phyloP scores from a whole-genome alignment of 1,139 yeast genomes.

The Pichia sp. region DNA sequence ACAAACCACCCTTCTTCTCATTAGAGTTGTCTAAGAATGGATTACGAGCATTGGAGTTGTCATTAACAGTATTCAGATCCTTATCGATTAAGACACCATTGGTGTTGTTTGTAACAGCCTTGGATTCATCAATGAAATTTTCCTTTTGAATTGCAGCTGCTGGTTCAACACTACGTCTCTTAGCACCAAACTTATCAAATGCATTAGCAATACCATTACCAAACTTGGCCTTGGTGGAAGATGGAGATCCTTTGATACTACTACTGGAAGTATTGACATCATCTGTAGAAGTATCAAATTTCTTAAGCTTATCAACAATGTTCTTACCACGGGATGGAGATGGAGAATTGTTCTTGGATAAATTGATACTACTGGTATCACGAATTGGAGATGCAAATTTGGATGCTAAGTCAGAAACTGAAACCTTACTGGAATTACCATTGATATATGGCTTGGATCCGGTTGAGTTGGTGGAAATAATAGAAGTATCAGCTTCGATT shows the following conservation, averaged over 20 bases:
- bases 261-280: neutral
- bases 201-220: slow-evolving; percentile 19
- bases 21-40: slow-evolving; percentile 15
- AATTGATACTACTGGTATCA: neutral
- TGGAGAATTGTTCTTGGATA: slow-evolving; percentile 4
- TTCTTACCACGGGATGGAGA: slow-evolving; percentile 25
- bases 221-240: slow-evolving; percentile 18
- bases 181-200: slow-evolving; percentile 35
- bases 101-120: slow-evolving; percentile 1
- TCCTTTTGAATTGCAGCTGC: neutral
- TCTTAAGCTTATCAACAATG: slow-evolving; percentile 26
- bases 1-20: neutral
- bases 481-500: neutral
- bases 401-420: slow-evolving; percentile 18
- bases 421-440: neutral
- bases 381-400: slow-evolving; percentile 18
- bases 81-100: neutral
- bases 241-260: neutral
- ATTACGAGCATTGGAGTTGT: neutral
- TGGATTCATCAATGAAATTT: neutral
- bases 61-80: neutral
- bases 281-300: slow-evolving; percentile 21
- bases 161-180: slow-evolving; percentile 21
- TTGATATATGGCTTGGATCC: neutral
- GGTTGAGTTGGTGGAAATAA: neutral